These are phyloP conservation scores for Dryas octopetala DNA, from an alignment of 306 rosid genomes.

Conservation along the genomic window DNA sequence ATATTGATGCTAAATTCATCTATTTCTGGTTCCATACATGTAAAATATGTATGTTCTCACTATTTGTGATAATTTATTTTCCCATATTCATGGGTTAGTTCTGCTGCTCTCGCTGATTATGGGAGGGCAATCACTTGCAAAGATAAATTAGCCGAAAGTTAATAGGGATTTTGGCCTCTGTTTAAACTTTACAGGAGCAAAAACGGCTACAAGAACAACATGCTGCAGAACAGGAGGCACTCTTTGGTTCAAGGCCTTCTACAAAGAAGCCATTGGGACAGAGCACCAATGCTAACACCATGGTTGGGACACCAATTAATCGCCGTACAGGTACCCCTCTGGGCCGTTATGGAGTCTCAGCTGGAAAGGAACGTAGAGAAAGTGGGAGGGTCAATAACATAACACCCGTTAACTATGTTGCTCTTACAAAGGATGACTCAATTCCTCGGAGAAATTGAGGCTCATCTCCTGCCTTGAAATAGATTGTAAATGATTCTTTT, in stretches of 20 bases:
- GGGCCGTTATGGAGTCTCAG: conserved; percentile 50
- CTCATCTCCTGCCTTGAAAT: neutral
- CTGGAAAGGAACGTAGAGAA: conserved; percentile 63
- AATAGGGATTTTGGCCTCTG: neutral
- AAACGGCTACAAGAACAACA: conserved; percentile 70
- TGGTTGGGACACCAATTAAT: conserved; percentile 61
- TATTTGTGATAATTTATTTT: neutral
- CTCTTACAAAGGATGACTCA: conserved; percentile 78
- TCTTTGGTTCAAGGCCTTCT: conserved; percentile 72
- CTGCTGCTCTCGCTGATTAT: neutral
- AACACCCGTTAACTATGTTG: conserved; percentile 75
- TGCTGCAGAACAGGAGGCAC: conserved; percentile 65
- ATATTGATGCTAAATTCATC: neutral
- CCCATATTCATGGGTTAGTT: neutral
- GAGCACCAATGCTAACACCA: conserved; percentile 50
- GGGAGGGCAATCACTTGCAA: neutral
- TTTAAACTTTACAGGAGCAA: conserved; percentile 53
- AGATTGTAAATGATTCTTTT: conserved; percentile 22
- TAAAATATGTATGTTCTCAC: neutral
- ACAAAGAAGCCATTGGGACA: conserved; percentile 76
- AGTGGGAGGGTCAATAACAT: conserved; percentile 51
- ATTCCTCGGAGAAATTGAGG: conserved; percentile 41
- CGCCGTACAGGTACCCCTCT: conserved; percentile 54
- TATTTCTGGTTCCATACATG: neutral
- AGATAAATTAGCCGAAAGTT: conserved; percentile 1